Evolutionary conservation across 2,329 filamentous ascomycete genomes (phyloP), one percentile per base, ranked within the genome.

Genomic region (Juglanconis oblonga): DNA sequence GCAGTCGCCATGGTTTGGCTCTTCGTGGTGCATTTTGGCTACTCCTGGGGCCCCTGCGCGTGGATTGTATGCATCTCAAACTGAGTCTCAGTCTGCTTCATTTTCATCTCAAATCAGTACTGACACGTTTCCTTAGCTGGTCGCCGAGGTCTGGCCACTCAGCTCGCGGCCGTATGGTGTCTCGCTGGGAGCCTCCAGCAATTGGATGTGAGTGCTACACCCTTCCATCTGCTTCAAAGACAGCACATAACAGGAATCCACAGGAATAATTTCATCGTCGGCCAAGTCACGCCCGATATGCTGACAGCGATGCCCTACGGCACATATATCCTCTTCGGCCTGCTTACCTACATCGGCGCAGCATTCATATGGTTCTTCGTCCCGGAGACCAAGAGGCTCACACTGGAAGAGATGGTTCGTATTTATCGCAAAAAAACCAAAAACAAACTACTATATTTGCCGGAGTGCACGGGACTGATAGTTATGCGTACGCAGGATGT

Each of bases 121-220:
- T 40, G 7, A 44, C 36, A 3, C 14, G 1, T 33, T 8, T 4
- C 29, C 10, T 10, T 24, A 54, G 52, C 79, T 92, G 58, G 82
- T 91, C 1, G 84, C 87, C 2, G 89, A 92, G 73, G 85, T 92
- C 47, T 92, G 87, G 86, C 89, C 89, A 0, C 74, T 91, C 5
- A 87, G 83, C 60, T 86, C 85, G 9, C 81, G 88, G 2, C 83
- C 89, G 0, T 90, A 91, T 62, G 89, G 89, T 45, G 87, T 89
- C 11, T 81, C 88, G 0, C 76, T 92, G 0, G 88, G 87, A 14
- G 87, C 87, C 2, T 85, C 81, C 2, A 82, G 80, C 66, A 88
- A 87, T 70, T 87, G 84, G 82, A 85, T 86, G 81, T 84, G 78
- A 67, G 70, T 64, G 36, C 3, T 10, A 3, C 14, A 5, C 24